Evolutionary conservation across 2,329 filamentous ascomycete species (phyloP).

Genomic region (Cladosporium sp.): DNA sequence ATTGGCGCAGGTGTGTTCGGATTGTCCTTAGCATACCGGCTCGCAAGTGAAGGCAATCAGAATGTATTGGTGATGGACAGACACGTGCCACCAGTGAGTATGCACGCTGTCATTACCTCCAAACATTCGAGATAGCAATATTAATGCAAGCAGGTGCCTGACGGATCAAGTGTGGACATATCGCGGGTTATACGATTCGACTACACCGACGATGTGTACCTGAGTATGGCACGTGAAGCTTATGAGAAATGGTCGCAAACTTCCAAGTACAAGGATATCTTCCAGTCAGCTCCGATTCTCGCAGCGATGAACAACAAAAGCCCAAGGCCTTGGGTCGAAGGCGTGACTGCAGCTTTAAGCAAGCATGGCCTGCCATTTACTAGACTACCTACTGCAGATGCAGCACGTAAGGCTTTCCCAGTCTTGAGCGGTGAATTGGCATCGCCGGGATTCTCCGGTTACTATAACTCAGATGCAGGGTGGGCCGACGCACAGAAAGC

Average conservation of each 20-base stretch:
- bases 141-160: constrained; percentile 15
- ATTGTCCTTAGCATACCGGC: constrained; percentile 36
- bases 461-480: constrained; percentile 17
- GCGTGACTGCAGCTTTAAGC: not conserved
- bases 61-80: constrained; percentile 33
- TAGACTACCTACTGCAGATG: not conserved
- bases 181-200: constrained; percentile 37
- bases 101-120: too few species aligned
- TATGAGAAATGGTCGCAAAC: not conserved
- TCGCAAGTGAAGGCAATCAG: constrained; percentile 23
- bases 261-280: not conserved
- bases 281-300: constrained; percentile 1
- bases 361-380: not conserved
- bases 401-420: not conserved
- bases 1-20: constrained; percentile 45
- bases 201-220: constrained; percentile 29
- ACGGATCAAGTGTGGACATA: constrained; percentile 39
- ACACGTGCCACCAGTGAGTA: constrained; percentile 13
- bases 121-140: not conserved
- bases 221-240: constrained; percentile 28
- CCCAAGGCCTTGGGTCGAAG: constrained; percentile 2
- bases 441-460: constrained; percentile 10
- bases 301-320: constrained; percentile 6
- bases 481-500: constrained; percentile 23
- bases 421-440: not conserved